Base-by-base conservation (phyloP, 345 rosid species). In the Lumnitzera racemosa region DNA sequence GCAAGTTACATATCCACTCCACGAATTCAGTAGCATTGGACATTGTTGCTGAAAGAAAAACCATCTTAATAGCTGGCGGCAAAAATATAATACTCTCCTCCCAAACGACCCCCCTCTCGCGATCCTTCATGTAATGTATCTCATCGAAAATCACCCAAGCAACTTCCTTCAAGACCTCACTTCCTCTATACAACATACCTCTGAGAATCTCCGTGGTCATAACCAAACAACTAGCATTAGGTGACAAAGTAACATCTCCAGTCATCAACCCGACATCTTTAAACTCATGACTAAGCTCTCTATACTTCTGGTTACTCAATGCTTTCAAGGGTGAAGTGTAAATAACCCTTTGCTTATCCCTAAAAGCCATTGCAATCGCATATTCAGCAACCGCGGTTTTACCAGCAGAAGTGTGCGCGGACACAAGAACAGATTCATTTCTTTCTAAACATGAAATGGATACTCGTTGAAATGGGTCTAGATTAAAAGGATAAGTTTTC, bases 381-480 rank as follows among this genome's bases (percentile, higher is more conserved):
- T 94, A 94, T 87, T 94, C 99, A 1, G 99, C 99, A 47, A 94
- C 97, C 0, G 95, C 99, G n/a, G 97, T 94, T 70, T 94, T 94
- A 47, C 99, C 99, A 0, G 99, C 99, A 13, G 99, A 94, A 0
- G 97, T 94, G 63, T 94, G 99, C 0, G 99, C 99, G 23, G 99
- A 94, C 24, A 94, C 99, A 63, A 94, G 73, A 61, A 94, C 95
- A 2, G 97, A 90, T 72, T 94, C 99, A 24, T 90, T 84, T 64
- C 97, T 79, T 70, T 94, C 97, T 70, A 90, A 69, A 46, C 99
- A 94, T 0, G 99, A 90, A 7, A 94, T 81, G 0, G 99, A 94
- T 23, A 90, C 85, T 49, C 68, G 76, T 78, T 94, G 99, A 70
- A 94, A 94, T 0, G 97, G 96, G 67, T 90, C 99, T 1, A 94